A percentile compares a stretch with the other conserved stretches of the same genome.
These are phyloP conservation scores for Lactarius sp. DNA, from an alignment of 768 basidiomycete genomes.

Conservation along the genomic window DNA sequence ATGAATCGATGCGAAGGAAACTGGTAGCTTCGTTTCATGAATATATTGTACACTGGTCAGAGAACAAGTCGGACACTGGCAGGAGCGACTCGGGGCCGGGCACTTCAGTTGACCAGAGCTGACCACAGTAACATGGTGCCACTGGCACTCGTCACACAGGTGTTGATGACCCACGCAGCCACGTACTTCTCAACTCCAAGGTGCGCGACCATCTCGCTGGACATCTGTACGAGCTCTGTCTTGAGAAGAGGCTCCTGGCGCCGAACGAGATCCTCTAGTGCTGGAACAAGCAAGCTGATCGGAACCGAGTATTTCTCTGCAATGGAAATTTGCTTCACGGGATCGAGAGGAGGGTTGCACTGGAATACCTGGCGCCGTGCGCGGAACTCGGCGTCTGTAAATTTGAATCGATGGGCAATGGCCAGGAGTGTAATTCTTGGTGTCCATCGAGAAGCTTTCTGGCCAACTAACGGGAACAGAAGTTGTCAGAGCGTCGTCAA, in stretches of 20 bases:
- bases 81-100: background rate
- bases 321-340: background rate
- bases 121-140: too few relatives aligned
- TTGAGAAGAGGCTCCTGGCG: background rate
- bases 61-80: too few relatives aligned
- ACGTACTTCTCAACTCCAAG: background rate
- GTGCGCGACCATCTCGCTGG: background rate
- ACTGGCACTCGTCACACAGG: background rate
- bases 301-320: conserved; percentile 1
- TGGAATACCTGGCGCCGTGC: conserved; percentile 10
- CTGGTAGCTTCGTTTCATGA: too few relatives aligned
- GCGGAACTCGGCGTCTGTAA: conserved; percentile 8
- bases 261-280: background rate
- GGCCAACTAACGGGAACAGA: background rate
- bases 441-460: conserved; percentile 1
- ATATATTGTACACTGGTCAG: background rate
- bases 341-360: background rate
- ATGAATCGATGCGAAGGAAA: too few relatives aligned
- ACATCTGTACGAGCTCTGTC: background rate
- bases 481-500: background rate
- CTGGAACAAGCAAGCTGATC: background rate
- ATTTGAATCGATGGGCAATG: conserved; percentile 1
- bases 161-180: background rate
- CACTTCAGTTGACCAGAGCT: background rate
- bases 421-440: background rate